Base-by-base conservation (phyloP, 2,329 filamentous ascomycete genomes). In the Raffaelea ambrosiae region DNA sequence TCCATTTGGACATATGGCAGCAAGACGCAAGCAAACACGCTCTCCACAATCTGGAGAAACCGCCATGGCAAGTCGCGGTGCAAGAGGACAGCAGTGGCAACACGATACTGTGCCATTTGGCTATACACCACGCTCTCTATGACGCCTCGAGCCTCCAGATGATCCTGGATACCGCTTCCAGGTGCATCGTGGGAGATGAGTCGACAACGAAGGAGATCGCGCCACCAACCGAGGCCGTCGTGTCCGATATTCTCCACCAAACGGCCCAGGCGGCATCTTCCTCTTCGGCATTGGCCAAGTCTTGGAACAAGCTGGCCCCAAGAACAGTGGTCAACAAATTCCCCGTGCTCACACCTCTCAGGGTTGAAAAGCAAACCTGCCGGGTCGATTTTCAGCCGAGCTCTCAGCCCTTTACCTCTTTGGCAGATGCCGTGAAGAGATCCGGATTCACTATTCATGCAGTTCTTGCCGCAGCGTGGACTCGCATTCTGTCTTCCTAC, bases 61-160 rank as follows among this genome's bases (percentile, higher is more conserved):
- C 81, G 0, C 77, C 79, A 1, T 94, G 88, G 88, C 66, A 67
- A 13, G 62, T 87, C 19, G 65, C 67, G 0, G 43, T 88, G 1
- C 59, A 73, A 0, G 54, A 68, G 3, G 40, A 51, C 46, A 4
- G 56, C 43, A 3, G 71, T 76, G 63, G 19, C 1, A 13, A 5
- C 9, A 18, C 43, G 10, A 21, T 36, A 3, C 13, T 13, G 26
- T 55, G 50, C 33, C 66, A 74, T 42, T 53, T 81, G 4, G 60
- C 69, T 2, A 71, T 88, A 3, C 84, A 94, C 53, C 90, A 96
- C 65, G 86, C 86, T 1, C 68, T 96, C 0, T 96, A 94, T 55
- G 90, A 96, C 66, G 90, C 88, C 0, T 73, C 79, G 38, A 89
- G 88, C 9, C 66, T 96, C 11, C 69, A 77, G 3, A 58, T 71